Conservation (phyloP, 169 alveolate genomes). For the Perkinsus chesapeaki region DNA sequence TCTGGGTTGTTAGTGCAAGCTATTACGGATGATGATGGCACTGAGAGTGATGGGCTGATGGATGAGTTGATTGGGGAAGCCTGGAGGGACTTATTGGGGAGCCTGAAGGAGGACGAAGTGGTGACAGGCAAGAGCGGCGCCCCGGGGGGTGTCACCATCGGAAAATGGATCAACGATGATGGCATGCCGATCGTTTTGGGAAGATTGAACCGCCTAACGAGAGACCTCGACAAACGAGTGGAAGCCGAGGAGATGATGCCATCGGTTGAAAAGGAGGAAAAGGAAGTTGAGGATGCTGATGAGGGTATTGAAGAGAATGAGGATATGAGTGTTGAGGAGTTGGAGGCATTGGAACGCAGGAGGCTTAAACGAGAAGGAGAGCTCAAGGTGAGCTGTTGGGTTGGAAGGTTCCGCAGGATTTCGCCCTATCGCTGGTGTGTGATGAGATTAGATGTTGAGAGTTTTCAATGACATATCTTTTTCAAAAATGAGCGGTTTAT, state of each 20-base stretch:
- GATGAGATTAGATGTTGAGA: too few relatives aligned
- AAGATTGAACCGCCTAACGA: background rate
- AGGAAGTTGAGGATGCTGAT: background rate
- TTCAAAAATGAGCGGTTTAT: too few relatives aligned
- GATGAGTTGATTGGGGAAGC: background rate
- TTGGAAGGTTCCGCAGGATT: background rate
- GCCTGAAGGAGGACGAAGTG: background rate
- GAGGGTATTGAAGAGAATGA: background rate
- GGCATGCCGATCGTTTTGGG: background rate
- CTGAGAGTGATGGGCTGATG: background rate
- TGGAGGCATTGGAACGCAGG: background rate
- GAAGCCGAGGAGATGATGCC: background rate
- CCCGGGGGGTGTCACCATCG: background rate
- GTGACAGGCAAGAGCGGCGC: background rate
- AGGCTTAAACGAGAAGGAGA: background rate
- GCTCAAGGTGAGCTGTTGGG: slow-evolving; percentile 1
- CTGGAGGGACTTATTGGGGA: background rate
- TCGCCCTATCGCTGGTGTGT: background rate
- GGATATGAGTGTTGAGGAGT: background rate
- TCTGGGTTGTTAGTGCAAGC: background rate
- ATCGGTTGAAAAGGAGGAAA: background rate
- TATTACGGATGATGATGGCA: background rate
- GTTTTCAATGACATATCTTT: too few relatives aligned
- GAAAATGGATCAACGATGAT: background rate
- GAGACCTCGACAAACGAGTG: background rate